Base-by-base conservation (phyloP, 345 rosid genomes). In the Limnanthes douglasii region DNA sequence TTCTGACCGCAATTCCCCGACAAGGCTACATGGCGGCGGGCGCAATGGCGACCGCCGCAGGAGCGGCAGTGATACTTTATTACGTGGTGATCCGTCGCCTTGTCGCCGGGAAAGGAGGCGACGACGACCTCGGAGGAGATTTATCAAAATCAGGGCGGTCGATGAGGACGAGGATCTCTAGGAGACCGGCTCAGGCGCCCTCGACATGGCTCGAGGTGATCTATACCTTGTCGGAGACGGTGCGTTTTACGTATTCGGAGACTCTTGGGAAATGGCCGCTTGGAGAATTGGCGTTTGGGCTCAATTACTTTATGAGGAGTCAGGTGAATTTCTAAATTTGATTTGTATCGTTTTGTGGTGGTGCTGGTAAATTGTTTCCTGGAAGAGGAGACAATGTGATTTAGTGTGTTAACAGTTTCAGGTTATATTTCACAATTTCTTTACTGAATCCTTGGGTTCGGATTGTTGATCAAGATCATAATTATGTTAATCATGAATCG, bases 201-300 rank as follows among this genome's bases (percentile, higher is more conserved):
- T 92, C 93, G 15, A 90, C 96, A 19, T 78, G 90, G 85, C 64
- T 77, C n/a, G 94, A 90, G 64, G 62, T 94, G 15, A 66, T 90
- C 27, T 55, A 88, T 0, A 90, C 96, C 18, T 28, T 90, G 18
- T 68, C 88, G 7, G 96, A 90, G 62, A 90, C 99, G 16, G 68
- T 90, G 11, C 62, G 88, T 37, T 90, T 85, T 35, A 90, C 93
- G 6, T 92, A 78, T 65, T 75, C 93, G 5, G 96, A 92, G 59
- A 92, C 99, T 34, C 53, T 92, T 15, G 99, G 99, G 3, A 85
- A 92, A 65, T 92, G 99, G 96, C 99, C 99, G 5, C 67, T 92
- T 17, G 93, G 70, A 15, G 94, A 92, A 66, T 64, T 92, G 49
- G 99, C 99, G 33, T 92, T 92, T 44, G 96, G 96, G 43, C 84